Conservation (phyloP, 352 stramenopile genomes). For the Phytophthora meadii region DNA sequence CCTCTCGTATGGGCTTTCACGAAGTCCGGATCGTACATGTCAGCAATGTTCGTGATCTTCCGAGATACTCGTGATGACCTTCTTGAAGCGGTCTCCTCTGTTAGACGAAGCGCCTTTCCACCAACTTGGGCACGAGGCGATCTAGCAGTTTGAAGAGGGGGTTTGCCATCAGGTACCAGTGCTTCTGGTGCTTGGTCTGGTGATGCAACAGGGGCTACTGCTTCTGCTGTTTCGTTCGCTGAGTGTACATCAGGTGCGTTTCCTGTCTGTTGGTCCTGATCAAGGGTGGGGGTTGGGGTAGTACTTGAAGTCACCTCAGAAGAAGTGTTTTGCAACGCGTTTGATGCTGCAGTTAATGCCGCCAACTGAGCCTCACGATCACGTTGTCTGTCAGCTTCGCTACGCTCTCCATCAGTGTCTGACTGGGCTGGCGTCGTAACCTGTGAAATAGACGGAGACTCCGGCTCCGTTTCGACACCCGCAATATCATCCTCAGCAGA, state of each 20-base stretch:
- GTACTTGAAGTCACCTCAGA: constrained; percentile 15
- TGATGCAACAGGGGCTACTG: not conserved
- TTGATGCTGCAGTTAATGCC: constrained; percentile 41
- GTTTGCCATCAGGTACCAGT: constrained; percentile 21
- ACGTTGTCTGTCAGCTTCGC: constrained; percentile 23
- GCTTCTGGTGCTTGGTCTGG: constrained; percentile 1
- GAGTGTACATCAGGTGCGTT: not conserved
- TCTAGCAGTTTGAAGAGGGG: constrained; percentile 29
- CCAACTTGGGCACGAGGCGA: constrained; percentile 22
- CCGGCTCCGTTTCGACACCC: constrained; percentile 69
- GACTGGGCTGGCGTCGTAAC: constrained; percentile 72
- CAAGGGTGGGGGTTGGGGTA: not conserved
- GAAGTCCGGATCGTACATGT: constrained; percentile 81
- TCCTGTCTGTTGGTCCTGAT: constrained; percentile 28
- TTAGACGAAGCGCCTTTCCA: constrained; percentile 30
- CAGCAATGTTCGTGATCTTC: constrained; percentile 82
- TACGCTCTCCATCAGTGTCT: constrained; percentile 62
- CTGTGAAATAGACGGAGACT: constrained; percentile 68
- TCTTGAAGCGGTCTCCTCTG: constrained; percentile 40
- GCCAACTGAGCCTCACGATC: constrained; percentile 42
- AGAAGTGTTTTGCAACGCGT: constrained; percentile 30
- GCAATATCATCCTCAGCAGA: constrained; percentile 27
- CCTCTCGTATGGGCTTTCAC: constrained; percentile 36
- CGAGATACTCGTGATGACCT: constrained; percentile 72
- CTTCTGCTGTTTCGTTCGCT: constrained; percentile 6